Base-by-base conservation (phyloP, 768 basidiomycete genomes). In the Tricholoma flavovirens region DNA sequence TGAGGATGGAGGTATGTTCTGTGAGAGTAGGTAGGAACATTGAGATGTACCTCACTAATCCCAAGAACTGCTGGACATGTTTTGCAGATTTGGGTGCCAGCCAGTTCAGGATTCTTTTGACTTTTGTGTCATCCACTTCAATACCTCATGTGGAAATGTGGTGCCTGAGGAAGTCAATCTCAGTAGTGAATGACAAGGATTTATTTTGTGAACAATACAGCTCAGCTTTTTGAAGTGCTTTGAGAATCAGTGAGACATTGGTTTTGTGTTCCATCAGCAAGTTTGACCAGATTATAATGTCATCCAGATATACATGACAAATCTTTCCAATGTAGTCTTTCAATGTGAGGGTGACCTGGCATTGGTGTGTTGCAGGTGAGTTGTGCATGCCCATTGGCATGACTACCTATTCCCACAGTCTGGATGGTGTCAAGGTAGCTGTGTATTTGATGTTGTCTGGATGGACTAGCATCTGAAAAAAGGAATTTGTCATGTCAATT, bases 11-110 rank as follows among this genome's bases (percentile, higher is more conserved):
- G 9, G 53, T 56, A 57, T 50, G 10, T 50, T 62, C 56, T 1
- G 67, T 65, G 2, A 72, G 58, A 11, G 53, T 43, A 0, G 69
- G 69, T 0, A 72, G 55, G 45, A 68, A 67, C 1, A 50, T 21
- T 0, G 61, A 48, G 9, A 72, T 51, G 30, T 69, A 73, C 0
- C 50, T 40, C 1, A 60, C 61, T 0, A 62, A 36, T 1, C 71
- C 69, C n/a, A n/a, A n/a, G n/a, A n/a, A n/a, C n/a, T n/a, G n/a
- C n/a, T n/a, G n/a, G n/a, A n/a, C n/a, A n/a, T 0, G 59, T 9
- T 58, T 58, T 1, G 29, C n/a, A 0, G 52, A 57, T 3, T 30
- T 36, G 4, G 67, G 35, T 0, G 57, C 5, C 0, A 66, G 64
- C 68, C 66, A 71, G 11, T 60, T 60, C 4, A 69, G 1, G 17